These are phyloP conservation scores for Tuber calosporum DNA, from an alignment of 495 filamentous ascomycete species.

Conservation along the genomic window DNA sequence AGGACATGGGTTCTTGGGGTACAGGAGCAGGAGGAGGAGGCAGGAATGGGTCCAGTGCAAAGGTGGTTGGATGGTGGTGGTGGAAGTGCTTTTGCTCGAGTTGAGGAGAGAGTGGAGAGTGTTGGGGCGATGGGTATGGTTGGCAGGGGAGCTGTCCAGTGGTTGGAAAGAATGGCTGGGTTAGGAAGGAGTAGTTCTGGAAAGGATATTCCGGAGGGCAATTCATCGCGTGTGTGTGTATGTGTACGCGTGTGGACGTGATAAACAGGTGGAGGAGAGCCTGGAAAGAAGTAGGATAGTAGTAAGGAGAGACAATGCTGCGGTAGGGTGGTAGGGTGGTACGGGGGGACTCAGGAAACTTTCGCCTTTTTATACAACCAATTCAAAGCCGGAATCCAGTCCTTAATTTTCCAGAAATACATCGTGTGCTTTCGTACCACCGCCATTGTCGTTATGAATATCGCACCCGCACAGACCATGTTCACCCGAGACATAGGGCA, in stretches of 20 bases:
- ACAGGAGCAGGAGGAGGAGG: not conserved
- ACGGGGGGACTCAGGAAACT: not conserved
- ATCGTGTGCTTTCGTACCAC: not conserved
- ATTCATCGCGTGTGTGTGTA: not conserved
- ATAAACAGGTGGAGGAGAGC: not conserved
- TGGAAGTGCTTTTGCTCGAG: not conserved
- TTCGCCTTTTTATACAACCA: constrained; percentile 1
- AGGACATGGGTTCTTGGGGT: not conserved
- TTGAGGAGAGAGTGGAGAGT: not conserved
- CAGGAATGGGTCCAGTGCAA: not conserved
- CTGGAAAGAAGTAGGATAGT: not conserved
- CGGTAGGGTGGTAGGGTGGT: not conserved
- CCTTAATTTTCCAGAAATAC: constrained; percentile 2
- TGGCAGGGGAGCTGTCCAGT: not conserved
- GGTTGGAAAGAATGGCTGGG: not conserved
- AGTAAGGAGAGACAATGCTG: not conserved
- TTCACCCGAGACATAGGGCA: not conserved
- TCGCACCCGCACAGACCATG: not conserved
- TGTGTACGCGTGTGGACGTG: not conserved
- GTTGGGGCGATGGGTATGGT: not conserved
- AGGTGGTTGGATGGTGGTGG: not conserved
- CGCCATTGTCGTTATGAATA: not conserved
- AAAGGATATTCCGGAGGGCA: not conserved
- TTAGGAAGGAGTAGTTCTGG: not conserved
- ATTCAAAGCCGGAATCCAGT: not conserved